Evolutionary conservation across 371 early-diverging fungal species (phyloP).

Genomic region (Lichtheimia hyalospora): DNA sequence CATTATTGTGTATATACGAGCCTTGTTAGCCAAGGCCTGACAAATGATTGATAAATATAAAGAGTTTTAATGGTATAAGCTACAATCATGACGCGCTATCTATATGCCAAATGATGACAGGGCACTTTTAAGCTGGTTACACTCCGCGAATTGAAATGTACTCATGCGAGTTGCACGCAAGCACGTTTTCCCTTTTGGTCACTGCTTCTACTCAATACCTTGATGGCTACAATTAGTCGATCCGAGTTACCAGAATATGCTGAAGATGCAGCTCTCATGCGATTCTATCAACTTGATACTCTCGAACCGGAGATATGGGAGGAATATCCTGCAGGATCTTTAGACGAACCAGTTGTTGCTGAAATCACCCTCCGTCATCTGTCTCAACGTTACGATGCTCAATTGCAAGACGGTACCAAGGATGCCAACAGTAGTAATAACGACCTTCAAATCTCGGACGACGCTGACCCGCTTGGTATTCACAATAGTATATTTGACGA

Average conservation of each 20-base stretch:
- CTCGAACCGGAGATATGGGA: constrained; percentile 48
- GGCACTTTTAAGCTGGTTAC: too few relatives aligned
- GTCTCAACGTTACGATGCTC: constrained; percentile 24
- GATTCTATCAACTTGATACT: constrained; percentile 46
- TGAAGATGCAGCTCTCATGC: constrained; percentile 51
- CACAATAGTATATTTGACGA: constrained; percentile 44
- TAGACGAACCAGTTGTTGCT: constrained; percentile 16
- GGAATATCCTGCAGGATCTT: constrained; percentile 28
- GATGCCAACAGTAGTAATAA: constrained; percentile 18
- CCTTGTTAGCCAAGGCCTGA: too few relatives aligned
- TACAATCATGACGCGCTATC: too few relatives aligned
- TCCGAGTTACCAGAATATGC: constrained; percentile 41
- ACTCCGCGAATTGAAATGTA: too few relatives aligned
- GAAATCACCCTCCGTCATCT: constrained; percentile 43
- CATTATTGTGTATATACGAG: too few relatives aligned
- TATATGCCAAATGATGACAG: too few relatives aligned
- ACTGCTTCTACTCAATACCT: too few relatives aligned
- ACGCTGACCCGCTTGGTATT: constrained; percentile 47
- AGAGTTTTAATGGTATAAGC: too few relatives aligned
- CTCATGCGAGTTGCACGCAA: too few relatives aligned
- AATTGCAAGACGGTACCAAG: constrained; percentile 8
- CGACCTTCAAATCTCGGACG: constrained; percentile 37
- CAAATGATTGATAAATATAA: too few relatives aligned
- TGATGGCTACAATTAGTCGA: constrained; percentile 13
- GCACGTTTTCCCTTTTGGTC: too few relatives aligned